Percentiles rank a stretch among this genome's conserved stretches.
These are phyloP conservation scores for Kappamyces sp. DNA, from an alignment of 192 early-diverging fungal genomes.

Conservation along the genomic window DNA sequence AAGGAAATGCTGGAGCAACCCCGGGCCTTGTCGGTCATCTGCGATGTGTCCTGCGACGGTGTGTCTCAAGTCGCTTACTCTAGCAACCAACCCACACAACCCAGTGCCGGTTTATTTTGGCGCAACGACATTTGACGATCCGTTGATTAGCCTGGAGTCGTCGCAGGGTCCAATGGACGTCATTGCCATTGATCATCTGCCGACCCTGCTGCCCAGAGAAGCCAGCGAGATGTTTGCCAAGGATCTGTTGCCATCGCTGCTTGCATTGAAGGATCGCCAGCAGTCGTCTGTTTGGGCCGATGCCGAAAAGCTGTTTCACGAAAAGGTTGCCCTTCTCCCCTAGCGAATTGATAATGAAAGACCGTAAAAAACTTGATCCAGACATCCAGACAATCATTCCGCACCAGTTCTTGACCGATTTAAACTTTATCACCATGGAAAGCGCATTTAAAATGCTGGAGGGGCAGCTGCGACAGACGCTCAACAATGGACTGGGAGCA, in stretches of 20 bases:
- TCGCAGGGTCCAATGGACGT: constrained; percentile 66
- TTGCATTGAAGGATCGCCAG: constrained; percentile 50
- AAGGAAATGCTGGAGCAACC: constrained; percentile 64
- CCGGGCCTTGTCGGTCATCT: constrained; percentile 74
- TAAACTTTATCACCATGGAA: too few relatives aligned
- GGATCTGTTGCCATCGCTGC: constrained; percentile 81
- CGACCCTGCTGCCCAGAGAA: constrained; percentile 89
- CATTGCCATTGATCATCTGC: constrained; percentile 95
- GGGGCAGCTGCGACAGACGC: too few relatives aligned
- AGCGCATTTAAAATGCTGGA: too few relatives aligned
- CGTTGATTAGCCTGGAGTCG: constrained; percentile 63
- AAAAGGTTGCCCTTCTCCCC: constrained; percentile 56
- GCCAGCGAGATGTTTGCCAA: constrained; percentile 78
- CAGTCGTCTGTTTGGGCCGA: constrained; percentile 65
- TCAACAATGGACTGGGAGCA: too few relatives aligned
- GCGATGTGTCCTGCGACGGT: constrained; percentile 91
- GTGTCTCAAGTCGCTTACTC: too few relatives aligned
- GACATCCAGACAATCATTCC: too few relatives aligned
- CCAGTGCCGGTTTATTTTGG: constrained; percentile 91
- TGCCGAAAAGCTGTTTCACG: constrained; percentile 76
- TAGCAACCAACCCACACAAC: constrained; percentile 89
- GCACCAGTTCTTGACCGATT: too few relatives aligned
- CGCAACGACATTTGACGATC: constrained; percentile 93
- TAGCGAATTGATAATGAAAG: background rate
- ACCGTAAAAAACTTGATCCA: background rate